These are phyloP conservation scores for Salix brachista DNA, from an alignment of 345 rosid genomes.

Conservation along the genomic window DNA sequence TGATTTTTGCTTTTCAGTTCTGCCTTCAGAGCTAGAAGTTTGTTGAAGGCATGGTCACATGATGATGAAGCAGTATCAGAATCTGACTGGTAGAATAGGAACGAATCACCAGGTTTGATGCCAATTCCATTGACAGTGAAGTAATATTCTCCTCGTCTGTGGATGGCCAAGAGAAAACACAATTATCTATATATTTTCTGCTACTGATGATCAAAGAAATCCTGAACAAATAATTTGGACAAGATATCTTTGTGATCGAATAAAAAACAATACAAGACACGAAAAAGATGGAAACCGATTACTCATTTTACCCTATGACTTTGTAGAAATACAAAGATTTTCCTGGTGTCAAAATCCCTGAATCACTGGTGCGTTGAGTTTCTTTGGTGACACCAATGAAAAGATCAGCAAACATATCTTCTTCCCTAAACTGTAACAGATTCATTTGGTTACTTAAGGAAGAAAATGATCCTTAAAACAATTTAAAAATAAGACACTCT, in stretches of 20 bases:
- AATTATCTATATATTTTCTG: not conserved
- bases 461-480: not conserved
- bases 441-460: not conserved
- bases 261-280: not conserved
- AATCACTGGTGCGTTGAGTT: not conserved
- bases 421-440: slow-evolving; percentile 7
- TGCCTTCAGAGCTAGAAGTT: slow-evolving; percentile 12
- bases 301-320: slow-evolving; percentile 25
- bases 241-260: too few species aligned
- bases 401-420: not conserved
- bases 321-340: slow-evolving; percentile 13
- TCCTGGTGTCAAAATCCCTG: not conserved
- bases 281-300: not conserved
- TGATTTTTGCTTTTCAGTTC: not conserved
- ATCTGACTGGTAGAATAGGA: slow-evolving; percentile 37
- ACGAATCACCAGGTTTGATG: slow-evolving; percentile 31
- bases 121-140: slow-evolving; percentile 27
- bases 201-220: not conserved
- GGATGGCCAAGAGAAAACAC: not conserved
- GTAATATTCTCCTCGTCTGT: slow-evolving; percentile 15
- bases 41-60: slow-evolving; percentile 2
- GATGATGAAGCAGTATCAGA: slow-evolving; percentile 22
- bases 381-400: slow-evolving; percentile 18
- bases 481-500: not conserved
- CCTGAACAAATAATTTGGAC: not conserved